Conservation (phyloP, 2,329 filamentous ascomycete genomes). For the Colletotrichum melonis region DNA sequence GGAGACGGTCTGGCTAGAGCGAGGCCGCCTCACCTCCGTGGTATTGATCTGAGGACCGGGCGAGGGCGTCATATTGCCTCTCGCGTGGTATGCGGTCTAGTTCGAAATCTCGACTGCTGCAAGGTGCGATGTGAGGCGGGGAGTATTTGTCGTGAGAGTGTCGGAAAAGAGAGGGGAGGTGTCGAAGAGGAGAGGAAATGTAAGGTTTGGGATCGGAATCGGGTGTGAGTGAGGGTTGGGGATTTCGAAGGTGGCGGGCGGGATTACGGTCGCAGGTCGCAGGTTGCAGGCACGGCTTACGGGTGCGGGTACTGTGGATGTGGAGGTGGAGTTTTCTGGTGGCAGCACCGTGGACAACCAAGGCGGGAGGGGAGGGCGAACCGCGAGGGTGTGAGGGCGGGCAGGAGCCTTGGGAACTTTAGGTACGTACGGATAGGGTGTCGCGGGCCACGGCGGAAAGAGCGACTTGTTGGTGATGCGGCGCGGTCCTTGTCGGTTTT, state of each 20-base stretch:
- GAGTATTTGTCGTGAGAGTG: not conserved
- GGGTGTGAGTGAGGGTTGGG: slow-evolving; percentile 28
- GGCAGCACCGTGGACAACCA: not conserved
- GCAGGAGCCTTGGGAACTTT: not conserved
- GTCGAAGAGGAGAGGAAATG: not conserved
- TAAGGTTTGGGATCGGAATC: slow-evolving; percentile 6
- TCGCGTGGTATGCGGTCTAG: slow-evolving; percentile 3
- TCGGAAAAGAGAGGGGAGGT: slow-evolving; percentile 3
- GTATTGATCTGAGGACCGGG: slow-evolving; percentile 41
- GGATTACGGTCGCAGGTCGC: slow-evolving; percentile 17
- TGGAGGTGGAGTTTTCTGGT: slow-evolving; percentile 11
- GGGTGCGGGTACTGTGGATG: not conserved
- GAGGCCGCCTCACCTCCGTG: slow-evolving; percentile 44
- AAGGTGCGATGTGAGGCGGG: not conserved
- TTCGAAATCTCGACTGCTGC: not conserved
- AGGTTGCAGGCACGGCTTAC: not conserved
- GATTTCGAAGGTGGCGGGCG: slow-evolving; percentile 31
- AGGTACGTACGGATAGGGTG: not conserved
- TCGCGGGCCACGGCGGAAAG: not conserved
- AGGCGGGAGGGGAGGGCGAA: not conserved
- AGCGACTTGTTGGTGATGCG: not conserved
- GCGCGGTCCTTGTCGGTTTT: not conserved
- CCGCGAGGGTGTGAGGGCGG: not conserved
- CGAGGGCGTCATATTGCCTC: slow-evolving; percentile 50
- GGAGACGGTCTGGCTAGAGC: slow-evolving; percentile 56